phyloP scores from a whole-genome alignment of 75 land plant species.

The Picea sitchensis region DNA sequence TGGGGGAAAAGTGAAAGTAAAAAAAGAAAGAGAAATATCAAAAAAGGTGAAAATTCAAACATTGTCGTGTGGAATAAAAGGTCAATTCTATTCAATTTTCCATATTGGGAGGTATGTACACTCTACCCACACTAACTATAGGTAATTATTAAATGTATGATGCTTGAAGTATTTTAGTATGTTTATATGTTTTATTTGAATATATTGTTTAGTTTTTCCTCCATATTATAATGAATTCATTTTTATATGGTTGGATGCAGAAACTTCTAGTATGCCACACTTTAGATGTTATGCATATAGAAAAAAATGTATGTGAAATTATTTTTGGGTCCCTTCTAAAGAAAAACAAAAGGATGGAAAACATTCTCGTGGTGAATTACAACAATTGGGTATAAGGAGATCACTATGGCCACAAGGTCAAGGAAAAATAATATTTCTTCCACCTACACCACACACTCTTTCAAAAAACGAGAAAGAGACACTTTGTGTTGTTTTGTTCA shows the following conservation, averaged over 20 bases:
- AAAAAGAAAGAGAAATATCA: slow-evolving; percentile 6
- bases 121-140: no score
- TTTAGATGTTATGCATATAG: slow-evolving; percentile 20
- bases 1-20: neutral
- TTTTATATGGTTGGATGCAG: slow-evolving; percentile 19
- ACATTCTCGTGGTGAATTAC: slow-evolving; percentile 11
- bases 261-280: no score
- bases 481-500: slow-evolving; percentile 9
- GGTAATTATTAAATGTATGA: no score
- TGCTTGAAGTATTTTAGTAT: no score
- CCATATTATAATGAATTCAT: neutral
- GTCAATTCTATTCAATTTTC: slow-evolving; percentile 15
- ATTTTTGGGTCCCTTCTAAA: slow-evolving; percentile 16
- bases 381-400: slow-evolving; percentile 7
- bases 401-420: slow-evolving; percentile 3
- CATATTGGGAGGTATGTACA: slow-evolving; percentile 10
- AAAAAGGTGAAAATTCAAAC: neutral
- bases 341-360: slow-evolving; percentile 25
- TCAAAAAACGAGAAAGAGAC: neutral
- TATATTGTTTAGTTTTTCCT: no score
- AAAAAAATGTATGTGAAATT: slow-evolving; percentile 24
- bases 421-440: neutral
- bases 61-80: slow-evolving; percentile 3
- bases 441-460: slow-evolving; percentile 13
- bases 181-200: no score